A percentile compares a stretch with the other conserved stretches of the same genome.
phyloP scores from a whole-genome alignment of 2,329 filamentous ascomycete genomes.

The Cordyceps javanica region DNA sequence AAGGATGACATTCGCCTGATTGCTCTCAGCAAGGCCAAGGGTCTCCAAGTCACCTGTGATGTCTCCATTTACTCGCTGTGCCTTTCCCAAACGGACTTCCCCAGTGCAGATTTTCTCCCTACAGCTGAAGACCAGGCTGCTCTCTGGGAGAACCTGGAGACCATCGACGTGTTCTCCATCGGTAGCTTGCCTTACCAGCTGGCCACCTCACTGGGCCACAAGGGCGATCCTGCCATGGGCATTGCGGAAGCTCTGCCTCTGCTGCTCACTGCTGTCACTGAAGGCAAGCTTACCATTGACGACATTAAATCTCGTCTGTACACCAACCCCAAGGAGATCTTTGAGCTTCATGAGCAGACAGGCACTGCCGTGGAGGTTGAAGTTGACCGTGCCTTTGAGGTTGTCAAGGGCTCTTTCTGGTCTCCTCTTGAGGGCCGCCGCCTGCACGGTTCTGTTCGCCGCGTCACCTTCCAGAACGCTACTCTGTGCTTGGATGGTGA shows the following conservation, averaged over 20 bases:
- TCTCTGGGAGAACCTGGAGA: conserved; percentile 66
- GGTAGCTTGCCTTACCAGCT: conserved; percentile 75
- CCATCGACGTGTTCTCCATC: conserved; percentile 73
- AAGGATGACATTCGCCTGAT: conserved; percentile 73
- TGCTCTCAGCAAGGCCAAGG: conserved; percentile 72
- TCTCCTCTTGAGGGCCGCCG: conserved; percentile 66
- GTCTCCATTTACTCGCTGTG: conserved; percentile 76
- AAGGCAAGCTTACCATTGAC: conserved; percentile 66
- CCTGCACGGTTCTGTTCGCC: conserved; percentile 64
- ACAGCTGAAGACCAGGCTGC: conserved; percentile 62
- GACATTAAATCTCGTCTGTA: conserved; percentile 67
- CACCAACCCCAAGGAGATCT: conserved; percentile 74
- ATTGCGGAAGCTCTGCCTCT: conserved; percentile 70
- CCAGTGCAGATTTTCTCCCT: conserved; percentile 60
- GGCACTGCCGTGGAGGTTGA: conserved; percentile 69
- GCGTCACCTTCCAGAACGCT: conserved; percentile 68
- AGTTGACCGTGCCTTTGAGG: conserved; percentile 63
- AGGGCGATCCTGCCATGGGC: conserved; percentile 55
- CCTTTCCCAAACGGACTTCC: conserved; percentile 64
- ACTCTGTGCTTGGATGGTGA: conserved; percentile 71
- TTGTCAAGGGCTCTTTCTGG: conserved; percentile 46
- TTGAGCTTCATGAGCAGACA: conserved; percentile 75
- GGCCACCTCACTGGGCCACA: conserved; percentile 47
- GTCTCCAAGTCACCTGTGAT: conserved; percentile 76
- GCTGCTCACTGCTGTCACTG: conserved; percentile 67